Conservation (phyloP, 2,329 filamentous ascomycete genomes). For the Colletotrichum sp. region DNA sequence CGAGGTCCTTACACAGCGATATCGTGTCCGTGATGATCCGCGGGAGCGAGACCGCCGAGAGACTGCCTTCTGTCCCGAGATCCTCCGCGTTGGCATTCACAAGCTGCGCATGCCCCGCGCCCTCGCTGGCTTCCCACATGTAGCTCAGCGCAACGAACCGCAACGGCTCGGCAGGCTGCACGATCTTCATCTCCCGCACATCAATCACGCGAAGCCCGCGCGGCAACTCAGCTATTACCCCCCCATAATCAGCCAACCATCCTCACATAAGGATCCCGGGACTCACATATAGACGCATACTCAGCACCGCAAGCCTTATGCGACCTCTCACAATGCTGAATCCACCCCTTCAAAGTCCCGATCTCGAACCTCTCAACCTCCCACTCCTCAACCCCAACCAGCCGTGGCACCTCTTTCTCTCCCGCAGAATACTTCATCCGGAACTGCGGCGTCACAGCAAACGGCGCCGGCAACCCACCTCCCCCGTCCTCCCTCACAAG, state of each 20-base stretch:
- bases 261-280: no score
- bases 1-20: conserved; percentile 44
- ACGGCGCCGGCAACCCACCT: neutral
- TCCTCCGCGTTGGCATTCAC: conserved; percentile 28
- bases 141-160: conserved; percentile 49
- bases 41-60: conserved; percentile 28
- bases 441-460: neutral
- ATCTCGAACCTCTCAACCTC: neutral
- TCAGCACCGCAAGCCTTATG: neutral
- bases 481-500: neutral
- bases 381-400: neutral
- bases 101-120: neutral
- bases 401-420: neutral
- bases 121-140: conserved; percentile 33
- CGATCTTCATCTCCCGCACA: conserved; percentile 38
- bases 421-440: neutral
- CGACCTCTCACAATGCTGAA: neutral
- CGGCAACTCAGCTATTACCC: neutral
- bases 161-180: conserved; percentile 36
- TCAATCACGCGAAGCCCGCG: conserved; percentile 34
- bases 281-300: neutral
- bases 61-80: conserved; percentile 21
- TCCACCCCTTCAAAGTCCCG: neutral
- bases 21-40: conserved; percentile 47
- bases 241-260: neutral